Base-by-base conservation (phyloP, 306 rosid genomes). In the Ormosia semicastrata region DNA sequence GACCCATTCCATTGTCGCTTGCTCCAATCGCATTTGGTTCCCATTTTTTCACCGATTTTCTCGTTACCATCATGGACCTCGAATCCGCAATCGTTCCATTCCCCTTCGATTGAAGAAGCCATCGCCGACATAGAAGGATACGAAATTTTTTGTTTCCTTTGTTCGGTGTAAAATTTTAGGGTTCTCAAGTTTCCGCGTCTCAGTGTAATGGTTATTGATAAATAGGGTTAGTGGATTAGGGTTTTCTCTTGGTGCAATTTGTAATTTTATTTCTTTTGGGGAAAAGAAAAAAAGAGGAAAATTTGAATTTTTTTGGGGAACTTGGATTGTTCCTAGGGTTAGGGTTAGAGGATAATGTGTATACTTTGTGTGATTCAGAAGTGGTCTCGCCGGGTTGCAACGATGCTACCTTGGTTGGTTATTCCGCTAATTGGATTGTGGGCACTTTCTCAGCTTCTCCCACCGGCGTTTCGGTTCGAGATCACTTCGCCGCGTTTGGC, bases 381-480 rank as follows among this genome's bases (percentile, higher is more conserved):
- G 97, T 92, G 98, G 94, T 96, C 98, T 86, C 99, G 99, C 92
- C 94, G 95, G 98, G 97, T 93, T 64, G 99, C 99, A 43, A 92
- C 97, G 30, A 90, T 93, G 99, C 97, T 96, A 62, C 99, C 99
- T 79, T 93, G 99, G 99, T 93, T 96, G 87, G 97, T 96, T 82
- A 89, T 96, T 82, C 99, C 99, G 2, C 84, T 96, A 15, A 96
- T 96, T 73, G 97, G 98, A 70, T 85, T 96, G 2, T 96, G 99
- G 99, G 97, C 94, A 13, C 93, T 96, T 72, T 96, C 99, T 85
- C 99, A 96, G 90, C 98, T 96, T 7, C 84, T 96, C n/a, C 99
- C 99, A 1, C 99, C 98, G 0, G 97, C 97, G 10, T 96, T 93
- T 84, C 87, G 97, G 50, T 96, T 96, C 14, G 99, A 96, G 92